Base-by-base conservation (phyloP, 73 alveolate genomes). In the Paramecium bursaria region DNA sequence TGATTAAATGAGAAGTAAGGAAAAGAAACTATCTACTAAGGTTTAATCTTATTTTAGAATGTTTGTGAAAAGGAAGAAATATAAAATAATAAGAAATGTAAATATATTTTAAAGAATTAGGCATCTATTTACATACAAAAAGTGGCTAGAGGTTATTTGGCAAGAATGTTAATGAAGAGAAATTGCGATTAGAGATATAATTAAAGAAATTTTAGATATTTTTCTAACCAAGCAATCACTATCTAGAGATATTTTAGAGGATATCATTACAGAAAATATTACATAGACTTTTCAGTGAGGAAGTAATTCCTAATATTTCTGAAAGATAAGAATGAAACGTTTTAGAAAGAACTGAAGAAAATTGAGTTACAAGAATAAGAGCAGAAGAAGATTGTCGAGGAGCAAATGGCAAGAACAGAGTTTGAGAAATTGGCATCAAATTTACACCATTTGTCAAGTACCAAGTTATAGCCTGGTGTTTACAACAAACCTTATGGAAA, bases 401-500 rank as follows among this genome's bases (percentile, higher is more conserved):
- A 93, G 80, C 75, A 87, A 73, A 86, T 90, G 9, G 95, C 95
- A 39, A 85, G 95, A 80, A 85, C 91, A 11, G 95, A 93, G 47
- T 92, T 93, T 75, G 85, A 88, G 3, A 77, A 90, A 46, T 75
- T 93, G 14, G 96, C 96, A 21, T 73, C 90, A 21, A 93, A 93
- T 50, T 77, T 93, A 39, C 98, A 93, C 74, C 98, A 93, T 61
- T 86, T 93, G 48, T 61, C 88, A 26, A 88, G 95, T 14, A 93
- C 98, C 2, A 90, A 85, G 50, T 92, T 90, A 13, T 88, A 88
- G 46, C 96, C 98, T 30, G 98, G 98, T 14, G 96, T 93, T 5
- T 93, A 91, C 73, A 93, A 93, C 75, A 82, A 94, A n/a, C 98
- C 98, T 0, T 93, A 88, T 79, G 95, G 88, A 10, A 85, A 88